phyloP scores from a whole-genome alignment of 176 grass and related monocot species.

The Paspalum vaginatum region DNA sequence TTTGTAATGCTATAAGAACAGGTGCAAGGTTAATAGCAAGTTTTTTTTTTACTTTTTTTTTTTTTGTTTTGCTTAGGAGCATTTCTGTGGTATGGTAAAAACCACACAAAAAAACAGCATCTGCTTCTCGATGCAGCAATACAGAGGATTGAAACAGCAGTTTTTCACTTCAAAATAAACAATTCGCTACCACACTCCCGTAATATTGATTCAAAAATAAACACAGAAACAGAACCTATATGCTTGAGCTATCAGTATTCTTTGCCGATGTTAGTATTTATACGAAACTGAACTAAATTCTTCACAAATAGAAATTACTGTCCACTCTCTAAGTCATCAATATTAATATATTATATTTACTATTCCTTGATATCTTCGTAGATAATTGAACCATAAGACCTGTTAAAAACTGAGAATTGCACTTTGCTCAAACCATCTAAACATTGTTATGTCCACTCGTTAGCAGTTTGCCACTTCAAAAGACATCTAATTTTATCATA shows the following conservation, averaged over 20 bases:
- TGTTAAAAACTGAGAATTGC: constrained; percentile 4
- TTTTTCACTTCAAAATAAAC: neutral
- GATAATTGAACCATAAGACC: neutral
- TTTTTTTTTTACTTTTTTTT: no score
- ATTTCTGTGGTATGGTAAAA: no score
- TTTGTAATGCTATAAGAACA: neutral
- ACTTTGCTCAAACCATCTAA: neutral
- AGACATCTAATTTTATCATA: constrained; percentile 9
- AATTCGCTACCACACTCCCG: no score
- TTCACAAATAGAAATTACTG: neutral
- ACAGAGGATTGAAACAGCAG: neutral
- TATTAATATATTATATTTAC: neutral
- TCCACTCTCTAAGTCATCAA: neutral
- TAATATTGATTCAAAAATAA: no score
- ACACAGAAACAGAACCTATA: neutral
- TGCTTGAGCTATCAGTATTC: neutral
- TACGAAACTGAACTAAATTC: constrained; percentile 11
- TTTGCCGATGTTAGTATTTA: neutral
- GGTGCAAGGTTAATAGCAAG: no score
- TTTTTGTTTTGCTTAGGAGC: no score
- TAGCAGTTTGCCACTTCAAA: constrained; percentile 21
- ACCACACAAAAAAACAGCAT: neutral
- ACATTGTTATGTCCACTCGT: neutral
- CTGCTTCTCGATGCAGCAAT: neutral
- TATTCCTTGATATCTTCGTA: constrained; percentile 8